A percentile compares a stretch with the other conserved stretches of the same genome.
phyloP scores from a whole-genome alignment of 768 basidiomycete species.

The Boletellus ananas region DNA sequence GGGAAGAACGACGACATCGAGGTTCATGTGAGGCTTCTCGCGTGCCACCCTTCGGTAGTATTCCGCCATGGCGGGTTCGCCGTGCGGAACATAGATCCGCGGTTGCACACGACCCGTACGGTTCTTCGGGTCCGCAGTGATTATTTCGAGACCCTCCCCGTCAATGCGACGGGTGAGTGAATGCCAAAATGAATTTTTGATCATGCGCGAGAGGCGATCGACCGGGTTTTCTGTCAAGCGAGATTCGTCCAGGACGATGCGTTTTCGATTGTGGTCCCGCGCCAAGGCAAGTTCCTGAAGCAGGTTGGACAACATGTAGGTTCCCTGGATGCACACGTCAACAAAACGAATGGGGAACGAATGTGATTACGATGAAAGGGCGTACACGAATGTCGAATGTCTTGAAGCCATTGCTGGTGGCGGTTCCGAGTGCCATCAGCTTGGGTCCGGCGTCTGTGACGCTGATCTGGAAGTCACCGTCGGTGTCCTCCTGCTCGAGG shows the following conservation, averaged over 20 bases:
- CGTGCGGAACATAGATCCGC: conserved; percentile 91
- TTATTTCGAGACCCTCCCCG: conserved; percentile 94
- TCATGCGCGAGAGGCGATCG: conserved; percentile 95
- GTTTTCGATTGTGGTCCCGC: conserved; percentile 89
- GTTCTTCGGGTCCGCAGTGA: conserved; percentile 98
- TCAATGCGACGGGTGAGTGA: conserved; percentile 95
- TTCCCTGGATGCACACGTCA: conserved; percentile 55
- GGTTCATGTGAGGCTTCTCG: conserved; percentile 90
- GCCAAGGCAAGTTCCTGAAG: conserved; percentile 98
- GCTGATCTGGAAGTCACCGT: conserved; percentile 94
- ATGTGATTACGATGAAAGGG: conserved; percentile 2
- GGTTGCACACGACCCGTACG: conserved; percentile 86
- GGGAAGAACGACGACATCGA: conserved; percentile 91
- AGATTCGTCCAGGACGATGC: conserved; percentile 98
- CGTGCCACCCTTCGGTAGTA: conserved; percentile 90
- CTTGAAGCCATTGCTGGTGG: conserved; percentile 97
- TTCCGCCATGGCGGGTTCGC: conserved; percentile 90
- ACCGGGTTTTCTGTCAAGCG: conserved; percentile 97
- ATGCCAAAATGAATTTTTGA: conserved; percentile 97
- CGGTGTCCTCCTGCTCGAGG: conserved; percentile 96
- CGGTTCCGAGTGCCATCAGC: conserved; percentile 92
- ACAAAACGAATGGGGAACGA: conserved; percentile 2
- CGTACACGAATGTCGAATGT: conserved; percentile 90
- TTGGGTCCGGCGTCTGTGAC: conserved; percentile 96
- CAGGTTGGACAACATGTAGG: conserved; percentile 99